These are phyloP conservation scores for Geotrichum australiense DNA, from an alignment of 1,139 yeast species.

Conservation along the genomic window DNA sequence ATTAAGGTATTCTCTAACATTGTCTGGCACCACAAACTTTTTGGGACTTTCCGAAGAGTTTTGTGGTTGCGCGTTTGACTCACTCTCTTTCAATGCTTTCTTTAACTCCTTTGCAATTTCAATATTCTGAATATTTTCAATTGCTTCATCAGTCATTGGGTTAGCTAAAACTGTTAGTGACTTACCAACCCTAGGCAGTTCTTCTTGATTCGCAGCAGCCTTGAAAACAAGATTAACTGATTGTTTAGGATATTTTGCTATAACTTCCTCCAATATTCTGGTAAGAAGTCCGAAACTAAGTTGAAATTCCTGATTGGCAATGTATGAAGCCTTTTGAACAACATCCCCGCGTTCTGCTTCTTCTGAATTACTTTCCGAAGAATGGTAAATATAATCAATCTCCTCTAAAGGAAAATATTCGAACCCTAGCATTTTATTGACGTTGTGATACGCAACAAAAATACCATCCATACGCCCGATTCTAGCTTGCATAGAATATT, in stretches of 20 bases:
- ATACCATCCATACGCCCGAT: conserved; percentile 98
- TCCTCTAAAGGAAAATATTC: conserved; percentile 74
- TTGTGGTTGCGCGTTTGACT: not conserved
- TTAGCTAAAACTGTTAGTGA: conserved; percentile 29
- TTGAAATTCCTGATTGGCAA: conserved; percentile 71
- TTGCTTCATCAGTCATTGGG: conserved; percentile 29
- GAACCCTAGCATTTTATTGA: conserved; percentile 76
- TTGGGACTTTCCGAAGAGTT: not conserved
- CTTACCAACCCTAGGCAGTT: conserved; percentile 2
- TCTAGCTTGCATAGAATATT: conserved; percentile 84
- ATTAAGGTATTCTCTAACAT: conserved; percentile 10
- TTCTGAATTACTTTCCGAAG: conserved; percentile 22
- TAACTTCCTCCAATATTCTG: conserved; percentile 42
- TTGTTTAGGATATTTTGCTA: conserved; percentile 26
- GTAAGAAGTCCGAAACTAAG: conserved; percentile 55
- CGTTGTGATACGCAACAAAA: conserved; percentile 83
- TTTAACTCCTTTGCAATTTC: too few species aligned
- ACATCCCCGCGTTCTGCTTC: conserved; percentile 17
- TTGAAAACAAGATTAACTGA: conserved; percentile 29
- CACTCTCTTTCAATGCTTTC: conserved; percentile 15
- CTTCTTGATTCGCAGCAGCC: conserved; percentile 21
- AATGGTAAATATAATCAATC: conserved; percentile 56
- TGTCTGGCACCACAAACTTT: not conserved
- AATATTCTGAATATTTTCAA: conserved; percentile 25
- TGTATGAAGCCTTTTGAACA: conserved; percentile 37